Evolutionary conservation across 768 basidiomycete species (phyloP).

Genomic region (Amanita pseudoporphyria): DNA sequence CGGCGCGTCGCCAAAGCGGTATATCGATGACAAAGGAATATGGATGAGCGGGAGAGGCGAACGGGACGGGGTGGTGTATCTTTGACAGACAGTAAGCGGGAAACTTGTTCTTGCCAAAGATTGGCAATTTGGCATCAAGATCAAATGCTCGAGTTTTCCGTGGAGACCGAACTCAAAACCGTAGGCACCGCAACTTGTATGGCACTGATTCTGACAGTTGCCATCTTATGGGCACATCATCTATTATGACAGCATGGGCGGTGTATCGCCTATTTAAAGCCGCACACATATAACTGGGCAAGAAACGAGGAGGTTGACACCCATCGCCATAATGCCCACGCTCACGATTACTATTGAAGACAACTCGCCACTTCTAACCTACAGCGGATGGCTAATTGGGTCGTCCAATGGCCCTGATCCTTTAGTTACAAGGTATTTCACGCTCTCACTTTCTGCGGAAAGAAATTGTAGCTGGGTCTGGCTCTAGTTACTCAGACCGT

Average conservation of each 20-base stretch:
- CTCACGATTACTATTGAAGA: conserved; percentile 26
- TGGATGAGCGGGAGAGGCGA: neutral
- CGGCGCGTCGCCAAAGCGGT: neutral
- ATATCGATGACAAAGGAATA: neutral
- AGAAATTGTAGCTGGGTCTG: neutral
- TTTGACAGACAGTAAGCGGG: neutral
- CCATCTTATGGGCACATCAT: too few relatives aligned
- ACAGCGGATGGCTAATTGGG: conserved; percentile 7
- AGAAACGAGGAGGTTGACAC: too few relatives aligned
- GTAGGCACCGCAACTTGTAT: too few relatives aligned
- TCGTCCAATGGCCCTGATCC: neutral
- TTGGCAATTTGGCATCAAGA: too few relatives aligned
- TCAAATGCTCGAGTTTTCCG: too few relatives aligned
- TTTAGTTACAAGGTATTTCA: neutral
- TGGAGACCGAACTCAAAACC: too few relatives aligned
- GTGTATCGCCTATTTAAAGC: too few relatives aligned
- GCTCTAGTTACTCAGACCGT: conserved; percentile 23
- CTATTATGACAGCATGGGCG: too few relatives aligned
- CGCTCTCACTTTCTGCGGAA: too few relatives aligned
- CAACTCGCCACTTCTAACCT: conserved; percentile 20
- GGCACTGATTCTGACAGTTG: too few relatives aligned
- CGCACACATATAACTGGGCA: too few relatives aligned
- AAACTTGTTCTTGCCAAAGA: neutral
- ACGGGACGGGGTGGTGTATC: neutral
- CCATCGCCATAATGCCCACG: conserved; percentile 17